Evolutionary conservation across 495 filamentous ascomycete species (phyloP), one percentile per base, ranked within the genome.

Genomic region (Podospora fimiseda): DNA sequence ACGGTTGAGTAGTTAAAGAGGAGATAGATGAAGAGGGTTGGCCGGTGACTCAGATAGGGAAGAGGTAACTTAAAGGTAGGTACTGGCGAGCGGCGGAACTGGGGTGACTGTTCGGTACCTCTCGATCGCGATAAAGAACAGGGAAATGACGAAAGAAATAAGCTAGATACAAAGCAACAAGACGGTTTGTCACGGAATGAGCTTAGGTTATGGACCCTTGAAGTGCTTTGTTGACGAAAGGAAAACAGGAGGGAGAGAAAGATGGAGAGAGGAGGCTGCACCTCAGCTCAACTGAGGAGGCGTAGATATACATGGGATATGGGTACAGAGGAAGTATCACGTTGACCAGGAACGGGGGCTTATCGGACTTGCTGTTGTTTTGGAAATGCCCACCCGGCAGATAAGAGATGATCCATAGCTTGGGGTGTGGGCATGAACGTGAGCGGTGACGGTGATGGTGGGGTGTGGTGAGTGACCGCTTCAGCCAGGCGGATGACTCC

Each of bases 1-100:
- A n/a, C n/a, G n/a, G n/a, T n/a, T n/a, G n/a, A n/a, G n/a, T n/a
- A n/a, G n/a, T n/a, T n/a, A n/a, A n/a, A n/a, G n/a, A n/a, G n/a
- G n/a, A n/a, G n/a, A n/a, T n/a, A n/a, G n/a, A n/a, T n/a, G n/a
- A n/a, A n/a, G n/a, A n/a, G n/a, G 20, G 48, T 48, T 48, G 53
- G 53, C 53, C 53, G 44, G 53, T 56, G 53, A 56, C 53, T 56
- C 53, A 56, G 53, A 51, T 44, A 33, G 27, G 27, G 24, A 49
- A 24, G 18, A 44, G 42, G 19, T 19, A 44, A 13, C 18, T 14
- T 16, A 13, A 3, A 19, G 15, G 14, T 19, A 21, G 22, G 22
- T 23, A n/a, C n/a, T 44, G 42, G 22, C 42, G 50, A 46, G 38
- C 39, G 22, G 24, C 16, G 40, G 43, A 41, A 30, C 27, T 22